These are phyloP conservation scores for Ustilago trichophora DNA, from an alignment of 1,284 basidiomycete species.

Conservation along the genomic window DNA sequence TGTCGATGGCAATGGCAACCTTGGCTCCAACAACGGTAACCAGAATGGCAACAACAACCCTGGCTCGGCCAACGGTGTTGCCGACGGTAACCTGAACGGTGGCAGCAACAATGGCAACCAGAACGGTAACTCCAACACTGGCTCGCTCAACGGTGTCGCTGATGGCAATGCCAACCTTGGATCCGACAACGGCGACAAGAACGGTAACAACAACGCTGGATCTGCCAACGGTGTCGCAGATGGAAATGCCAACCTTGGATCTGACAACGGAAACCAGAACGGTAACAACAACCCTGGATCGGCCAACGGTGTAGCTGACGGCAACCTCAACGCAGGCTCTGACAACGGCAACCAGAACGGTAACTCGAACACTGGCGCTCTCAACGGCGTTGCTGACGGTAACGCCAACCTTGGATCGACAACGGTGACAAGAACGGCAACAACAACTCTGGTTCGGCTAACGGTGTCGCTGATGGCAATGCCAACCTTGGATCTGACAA, in stretches of 20 bases:
- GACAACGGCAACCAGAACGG: constrained; percentile 8
- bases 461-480: constrained; percentile 24
- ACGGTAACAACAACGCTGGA: constrained; percentile 26
- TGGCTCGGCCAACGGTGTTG: constrained; percentile 9
- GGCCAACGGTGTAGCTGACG: constrained; percentile 16
- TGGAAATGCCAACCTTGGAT: constrained; percentile 22
- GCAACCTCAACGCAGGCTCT: constrained; percentile 14
- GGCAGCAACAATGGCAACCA: constrained; percentile 16
- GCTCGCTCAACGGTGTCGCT: constrained; percentile 3
- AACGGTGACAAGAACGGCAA: constrained; percentile 13
- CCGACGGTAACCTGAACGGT: constrained; percentile 4
- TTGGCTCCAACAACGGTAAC: constrained; percentile 12
- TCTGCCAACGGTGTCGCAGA: constrained; percentile 18
- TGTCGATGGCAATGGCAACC: constrained; percentile 9
- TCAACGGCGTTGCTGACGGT: constrained; percentile 4
- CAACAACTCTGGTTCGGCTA: constrained; percentile 8
- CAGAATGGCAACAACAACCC: constrained; percentile 26
- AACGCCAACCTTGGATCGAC: constrained; percentile 9
- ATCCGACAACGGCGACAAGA: constrained; percentile 11
- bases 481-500: constrained; percentile 16
- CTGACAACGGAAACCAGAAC: constrained; percentile 19
- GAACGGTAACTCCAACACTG: constrained; percentile 18
- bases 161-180: constrained; percentile 22
- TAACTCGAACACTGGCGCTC: constrained; percentile 5
- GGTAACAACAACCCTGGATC: constrained; percentile 19